Conservation (phyloP, 2,329 filamentous ascomycete species). For the Fusarium proliferatum region DNA sequence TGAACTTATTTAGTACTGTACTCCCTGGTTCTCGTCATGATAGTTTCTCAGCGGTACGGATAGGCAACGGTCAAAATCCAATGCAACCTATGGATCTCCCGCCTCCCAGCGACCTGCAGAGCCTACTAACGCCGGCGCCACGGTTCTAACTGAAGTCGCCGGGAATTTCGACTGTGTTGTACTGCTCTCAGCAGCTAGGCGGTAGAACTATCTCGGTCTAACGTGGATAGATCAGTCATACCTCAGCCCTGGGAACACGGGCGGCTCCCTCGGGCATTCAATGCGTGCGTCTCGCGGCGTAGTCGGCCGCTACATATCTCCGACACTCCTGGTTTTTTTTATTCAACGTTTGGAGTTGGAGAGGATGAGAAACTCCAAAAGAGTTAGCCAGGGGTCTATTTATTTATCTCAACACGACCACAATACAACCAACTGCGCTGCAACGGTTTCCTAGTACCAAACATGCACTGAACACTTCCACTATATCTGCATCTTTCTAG, state of each 20-base stretch:
- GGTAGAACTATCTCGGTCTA: not conserved
- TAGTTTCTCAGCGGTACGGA: conserved; percentile 10
- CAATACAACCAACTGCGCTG: not conserved
- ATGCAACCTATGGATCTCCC: not conserved
- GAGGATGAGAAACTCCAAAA: conserved; percentile 17
- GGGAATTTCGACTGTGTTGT: not conserved
- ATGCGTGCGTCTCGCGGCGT: conserved; percentile 21
- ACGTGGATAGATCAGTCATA: conserved; percentile 7
- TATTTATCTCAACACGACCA: not conserved
- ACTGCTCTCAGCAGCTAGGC: conserved; percentile 1
- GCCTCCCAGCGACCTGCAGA: conserved; percentile 11
- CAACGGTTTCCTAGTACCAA: not conserved
- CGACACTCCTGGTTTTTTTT: conserved; percentile 14
- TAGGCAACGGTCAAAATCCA: conserved; percentile 26
- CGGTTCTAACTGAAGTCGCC: conserved; percentile 8
- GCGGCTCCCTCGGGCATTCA: conserved; percentile 26
- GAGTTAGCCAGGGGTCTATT: conserved; percentile 14
- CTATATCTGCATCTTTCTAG: not conserved
- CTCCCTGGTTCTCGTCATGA: conserved; percentile 1
- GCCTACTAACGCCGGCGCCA: conserved; percentile 22
- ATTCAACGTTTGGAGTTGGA: not conserved
- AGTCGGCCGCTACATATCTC: conserved; percentile 28
- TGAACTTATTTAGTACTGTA: not conserved
- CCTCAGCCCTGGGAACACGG: conserved; percentile 35
- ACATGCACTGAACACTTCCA: not conserved